Evolutionary conservation across 2,329 filamentous ascomycete genomes (phyloP).

Genomic region (Hansfordia pulvinata): DNA sequence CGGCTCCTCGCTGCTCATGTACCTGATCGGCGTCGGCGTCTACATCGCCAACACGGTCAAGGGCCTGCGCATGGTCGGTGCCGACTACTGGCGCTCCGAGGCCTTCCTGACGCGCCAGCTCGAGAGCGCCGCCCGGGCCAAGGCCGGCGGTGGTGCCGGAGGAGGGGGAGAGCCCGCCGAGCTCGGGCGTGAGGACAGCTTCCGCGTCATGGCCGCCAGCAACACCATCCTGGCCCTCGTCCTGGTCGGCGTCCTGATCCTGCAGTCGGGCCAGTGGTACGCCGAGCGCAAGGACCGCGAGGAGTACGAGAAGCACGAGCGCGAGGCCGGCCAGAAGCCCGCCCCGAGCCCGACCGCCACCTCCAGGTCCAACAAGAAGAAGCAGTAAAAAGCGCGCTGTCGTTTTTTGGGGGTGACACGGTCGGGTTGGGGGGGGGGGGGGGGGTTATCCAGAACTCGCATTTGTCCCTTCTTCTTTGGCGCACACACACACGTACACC

Average conservation of each 20-base stretch:
- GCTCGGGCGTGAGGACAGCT: conserved; percentile 72
- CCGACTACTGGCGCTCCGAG: conserved; percentile 42
- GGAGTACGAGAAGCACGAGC: conserved; percentile 55
- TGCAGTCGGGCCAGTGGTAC: conserved; percentile 98
- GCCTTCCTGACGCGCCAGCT: conserved; percentile 14
- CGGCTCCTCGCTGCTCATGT: conserved; percentile 67
- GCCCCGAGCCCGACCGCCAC: conserved; percentile 10
- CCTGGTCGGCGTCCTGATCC: conserved; percentile 75
- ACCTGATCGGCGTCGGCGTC: conserved; percentile 78
- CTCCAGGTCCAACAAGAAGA: conserved; percentile 15
- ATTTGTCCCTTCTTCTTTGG: too few relatives aligned
- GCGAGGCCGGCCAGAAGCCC: conserved; percentile 12
- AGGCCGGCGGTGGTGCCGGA: conserved; percentile 24
- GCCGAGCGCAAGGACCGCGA: conserved; percentile 85
- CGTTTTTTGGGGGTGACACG: too few relatives aligned
- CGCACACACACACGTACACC: too few relatives aligned
- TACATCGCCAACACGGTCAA: conserved; percentile 97
- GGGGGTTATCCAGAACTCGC: too few relatives aligned
- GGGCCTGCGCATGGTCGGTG: conserved; percentile 72
- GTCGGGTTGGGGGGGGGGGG: too few relatives aligned
- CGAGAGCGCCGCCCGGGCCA: conserved; percentile 14
- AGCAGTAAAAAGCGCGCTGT: too few relatives aligned
- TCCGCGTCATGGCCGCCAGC: conserved; percentile 83
- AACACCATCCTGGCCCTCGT: conserved; percentile 94
- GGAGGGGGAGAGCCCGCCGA: conserved; percentile 44